Conservation (phyloP, 768 basidiomycete genomes). For the Coprinopsis strossmayeri region DNA sequence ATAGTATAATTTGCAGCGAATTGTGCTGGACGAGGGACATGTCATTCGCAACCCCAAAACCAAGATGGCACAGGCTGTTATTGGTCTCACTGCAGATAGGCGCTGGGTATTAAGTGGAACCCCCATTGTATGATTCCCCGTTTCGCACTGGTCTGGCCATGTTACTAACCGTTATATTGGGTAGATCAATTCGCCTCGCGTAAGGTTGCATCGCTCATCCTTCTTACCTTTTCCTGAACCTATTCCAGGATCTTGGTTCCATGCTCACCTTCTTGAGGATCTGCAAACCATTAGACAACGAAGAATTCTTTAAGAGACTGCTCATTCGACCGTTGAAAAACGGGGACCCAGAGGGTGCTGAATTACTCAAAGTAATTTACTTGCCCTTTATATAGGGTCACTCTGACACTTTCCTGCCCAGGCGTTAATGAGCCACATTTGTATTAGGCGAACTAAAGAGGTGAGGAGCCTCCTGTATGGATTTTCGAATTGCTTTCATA, state of each 20-base stretch:
- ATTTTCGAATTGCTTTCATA: background rate
- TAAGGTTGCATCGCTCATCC: too few relatives aligned
- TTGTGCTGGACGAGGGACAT: constrained; percentile 89
- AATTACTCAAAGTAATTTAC: constrained; percentile 56
- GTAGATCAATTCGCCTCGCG: constrained; percentile 76
- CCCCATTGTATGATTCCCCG: constrained; percentile 57
- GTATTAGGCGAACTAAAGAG: constrained; percentile 82
- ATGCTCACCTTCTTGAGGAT: constrained; percentile 78
- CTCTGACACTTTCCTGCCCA: constrained; percentile 20
- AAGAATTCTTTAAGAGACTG: constrained; percentile 75
- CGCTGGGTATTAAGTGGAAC: constrained; percentile 83
- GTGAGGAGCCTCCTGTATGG: constrained; percentile 21
- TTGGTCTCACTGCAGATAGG: constrained; percentile 56
- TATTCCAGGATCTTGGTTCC: constrained; percentile 75
- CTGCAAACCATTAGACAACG: constrained; percentile 80
- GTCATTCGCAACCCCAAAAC: constrained; percentile 81
- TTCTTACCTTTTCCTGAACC: too few relatives aligned
- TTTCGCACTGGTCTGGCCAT: background rate
- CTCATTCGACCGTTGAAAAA: constrained; percentile 73
- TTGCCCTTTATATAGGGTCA: constrained; percentile 4
- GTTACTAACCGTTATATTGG: constrained; percentile 3
- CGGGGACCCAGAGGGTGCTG: constrained; percentile 60
- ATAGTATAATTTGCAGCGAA: constrained; percentile 35
- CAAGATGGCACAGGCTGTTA: constrained; percentile 72
- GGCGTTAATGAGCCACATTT: constrained; percentile 73